Conservation (phyloP, 768 basidiomycete genomes). For the Psilocybe sp. region DNA sequence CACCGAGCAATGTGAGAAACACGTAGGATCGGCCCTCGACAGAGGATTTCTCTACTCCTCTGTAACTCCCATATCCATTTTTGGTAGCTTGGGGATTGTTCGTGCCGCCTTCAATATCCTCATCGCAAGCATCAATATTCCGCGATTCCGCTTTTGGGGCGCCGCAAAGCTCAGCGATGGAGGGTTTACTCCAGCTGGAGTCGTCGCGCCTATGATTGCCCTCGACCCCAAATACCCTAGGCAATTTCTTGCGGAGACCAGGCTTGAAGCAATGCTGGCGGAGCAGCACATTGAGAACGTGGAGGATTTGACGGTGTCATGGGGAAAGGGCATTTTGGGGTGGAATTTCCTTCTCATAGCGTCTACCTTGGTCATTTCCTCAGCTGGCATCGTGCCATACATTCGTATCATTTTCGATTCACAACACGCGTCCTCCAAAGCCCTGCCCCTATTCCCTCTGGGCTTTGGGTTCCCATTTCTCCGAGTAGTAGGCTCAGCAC, state of each 20-base stretch:
- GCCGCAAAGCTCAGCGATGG: constrained; percentile 6
- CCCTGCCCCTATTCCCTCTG: neutral
- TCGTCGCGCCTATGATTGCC: constrained; percentile 6
- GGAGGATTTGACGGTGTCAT: constrained; percentile 5
- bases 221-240: constrained; percentile 5
- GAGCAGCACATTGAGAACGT: constrained; percentile 11
- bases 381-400: constrained; percentile 5
- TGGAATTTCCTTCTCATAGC: constrained; percentile 8
- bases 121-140: constrained; percentile 7
- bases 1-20: constrained; percentile 14
- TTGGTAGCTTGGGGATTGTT: too few species aligned
- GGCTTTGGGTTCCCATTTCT: constrained; percentile 9
- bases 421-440: neutral
- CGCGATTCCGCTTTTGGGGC: constrained; percentile 3
- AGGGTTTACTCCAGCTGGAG: constrained; percentile 4
- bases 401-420: constrained; percentile 2
- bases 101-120: constrained; percentile 11
- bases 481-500: constrained; percentile 4
- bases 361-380: neutral
- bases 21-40: constrained; percentile 11
- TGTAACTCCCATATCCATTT: too few species aligned
- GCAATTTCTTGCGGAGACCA: constrained; percentile 9
- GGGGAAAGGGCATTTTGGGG: constrained; percentile 2
- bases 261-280: constrained; percentile 7
- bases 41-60: constrained; percentile 10